These are phyloP conservation scores for Dendrostoma leiphaemia DNA, from an alignment of 2,329 filamentous ascomycete genomes.

Conservation along the genomic window DNA sequence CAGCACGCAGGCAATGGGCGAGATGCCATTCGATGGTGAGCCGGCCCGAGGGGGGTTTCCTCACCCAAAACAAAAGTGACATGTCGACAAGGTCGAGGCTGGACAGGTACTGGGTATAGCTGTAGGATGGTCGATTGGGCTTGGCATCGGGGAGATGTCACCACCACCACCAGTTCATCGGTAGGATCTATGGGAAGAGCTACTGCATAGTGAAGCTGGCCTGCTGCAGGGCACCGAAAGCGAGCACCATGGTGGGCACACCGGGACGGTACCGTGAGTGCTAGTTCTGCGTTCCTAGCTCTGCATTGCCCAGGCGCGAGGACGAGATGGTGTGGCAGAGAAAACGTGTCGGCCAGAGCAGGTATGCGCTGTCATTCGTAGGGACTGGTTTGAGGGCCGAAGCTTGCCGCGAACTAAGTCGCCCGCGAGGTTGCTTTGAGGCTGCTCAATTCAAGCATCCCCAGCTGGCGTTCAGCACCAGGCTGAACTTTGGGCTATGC, in stretches of 20 bases:
- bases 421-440: background rate
- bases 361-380: background rate
- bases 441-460: background rate
- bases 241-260: background rate
- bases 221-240: conserved; percentile 1
- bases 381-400: background rate
- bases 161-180: background rate
- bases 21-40: conserved; percentile 4
- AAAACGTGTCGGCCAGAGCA: conserved; percentile 1
- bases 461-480: background rate
- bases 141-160: background rate
- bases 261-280: background rate
- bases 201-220: too few species aligned
- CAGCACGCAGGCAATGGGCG: background rate
- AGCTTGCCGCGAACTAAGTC: background rate
- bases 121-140: background rate
- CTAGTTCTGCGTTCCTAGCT: too few species aligned
- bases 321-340: background rate
- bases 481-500: background rate
- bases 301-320: background rate
- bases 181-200: background rate
- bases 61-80: conserved; percentile 9
- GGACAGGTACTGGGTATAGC: background rate
- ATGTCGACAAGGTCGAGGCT: background rate
- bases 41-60: background rate